Evolutionary conservation across 495 filamentous ascomycete genomes (phyloP), one percentile per base, ranked within the genome.

Genomic region (Podospora didyma): DNA sequence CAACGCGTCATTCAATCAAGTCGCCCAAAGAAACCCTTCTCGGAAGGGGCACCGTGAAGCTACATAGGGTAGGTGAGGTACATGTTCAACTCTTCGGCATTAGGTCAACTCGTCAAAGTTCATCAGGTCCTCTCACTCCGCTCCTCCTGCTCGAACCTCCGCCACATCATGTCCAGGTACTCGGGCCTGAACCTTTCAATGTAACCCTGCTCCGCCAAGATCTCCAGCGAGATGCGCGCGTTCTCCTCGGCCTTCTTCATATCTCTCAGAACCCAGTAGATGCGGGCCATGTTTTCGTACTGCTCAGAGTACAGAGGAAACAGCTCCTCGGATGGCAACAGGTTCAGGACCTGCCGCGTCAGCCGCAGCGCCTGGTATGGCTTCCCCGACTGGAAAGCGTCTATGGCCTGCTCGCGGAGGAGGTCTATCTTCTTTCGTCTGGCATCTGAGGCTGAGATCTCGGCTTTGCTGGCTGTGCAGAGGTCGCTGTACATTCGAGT

Each of bases 231-330:
- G 58, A 58, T 56, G 42, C 62, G 55, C 1, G 66, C 69, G 21
- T 70, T 73, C 53, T 67, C 65, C 6, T 50, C 51, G 6, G 72
- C 66, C 37, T 63, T 73, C 61, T 68, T 50, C 56, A 35, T 60
- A 34, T 76, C 71, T 20, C 59, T 42, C 26, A 68, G 46, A 26
- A 70, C 67, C 60, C 59, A 76, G 57, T 69, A 76, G 10, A 74
- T 56, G 19, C 72, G 59, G 39, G 69, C 71, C 48, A 76, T 54
- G 45, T 73, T 72, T 57, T 74, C 73, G 41, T 72, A 74, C 49
- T 72, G 70, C 53, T 73, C 71, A 2, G 63, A 54, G 39, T 67
- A 67, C 50, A 71, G 49, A 6, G 67, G 66, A 17, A 64, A 63
- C 22, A 75, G 64, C 20, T 69, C 65, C 51, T 74, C 71, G 6